Base-by-base conservation (phyloP, 768 basidiomycete genomes). In the Termitomyces sp. region DNA sequence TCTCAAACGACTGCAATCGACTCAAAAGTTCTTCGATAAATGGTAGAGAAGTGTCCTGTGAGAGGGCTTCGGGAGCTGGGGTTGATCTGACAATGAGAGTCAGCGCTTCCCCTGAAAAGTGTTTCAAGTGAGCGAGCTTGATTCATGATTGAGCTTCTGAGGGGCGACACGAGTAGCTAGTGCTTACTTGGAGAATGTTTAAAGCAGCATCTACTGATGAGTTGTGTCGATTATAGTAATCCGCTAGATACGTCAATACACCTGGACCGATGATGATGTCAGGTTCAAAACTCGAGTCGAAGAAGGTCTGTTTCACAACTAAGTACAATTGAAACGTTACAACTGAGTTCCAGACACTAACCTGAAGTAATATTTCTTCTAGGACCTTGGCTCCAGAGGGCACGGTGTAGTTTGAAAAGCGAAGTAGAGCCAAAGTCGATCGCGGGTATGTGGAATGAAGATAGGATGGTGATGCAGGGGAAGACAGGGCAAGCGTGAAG, bases 71-170 rank as follows among this genome's bases (percentile, higher is more conserved):
- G 40, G 43, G 46, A 25, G 62, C 44, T 47, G 70, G 69, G 1
- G 71, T 72, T 43, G 71, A 60, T 23, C 68, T 67, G 7, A 73
- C 66, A 16, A 86, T 70, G 8, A 77, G 48, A 3, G 80, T 75
- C 14, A 89, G 68, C 0, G 85, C 83, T 25, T 89, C 82, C 27
- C 77, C 56, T 32, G 68, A 77, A 61, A 89, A 90, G 67, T 92
- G 90, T 59, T 87, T 87, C 67, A 91, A 68, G 64, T 90, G 75
- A 0, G 76, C 75, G 2, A 91, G 71, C 87, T 91, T 25, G 2
- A 40, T 4, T 16, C 7, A 52, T 9, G 3, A 17, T 42, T 58
- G 23, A 52, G 47, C 8, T 29, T 50, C 17, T 12, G 5, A 51
- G 6, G 17, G 11, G 11, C n/a, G 14, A 19, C 11, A 29, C n/a